Percentiles rank a stretch among this genome's conserved stretches.
These are phyloP conservation scores for Lachnellula arida DNA, from an alignment of 2,329 filamentous ascomycete species.

Conservation along the genomic window DNA sequence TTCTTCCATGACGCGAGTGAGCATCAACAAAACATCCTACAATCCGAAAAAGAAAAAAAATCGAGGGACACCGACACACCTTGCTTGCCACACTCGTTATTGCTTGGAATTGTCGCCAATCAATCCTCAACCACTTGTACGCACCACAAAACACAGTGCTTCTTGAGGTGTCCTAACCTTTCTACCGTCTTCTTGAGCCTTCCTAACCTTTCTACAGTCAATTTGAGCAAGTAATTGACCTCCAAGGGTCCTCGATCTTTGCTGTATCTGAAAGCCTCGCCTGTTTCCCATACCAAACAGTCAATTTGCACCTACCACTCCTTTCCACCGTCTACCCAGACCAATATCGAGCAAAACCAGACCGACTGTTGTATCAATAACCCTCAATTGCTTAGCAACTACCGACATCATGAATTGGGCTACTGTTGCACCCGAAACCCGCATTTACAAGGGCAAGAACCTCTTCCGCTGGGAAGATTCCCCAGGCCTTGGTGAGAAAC, in stretches of 20 bases:
- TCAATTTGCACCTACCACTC: background rate
- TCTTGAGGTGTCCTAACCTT: background rate
- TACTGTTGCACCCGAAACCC: constrained; percentile 22
- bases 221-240: background rate
- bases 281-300: too few species aligned
- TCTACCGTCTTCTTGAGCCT: background rate
- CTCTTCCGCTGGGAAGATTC: constrained; percentile 30
- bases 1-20: too few species aligned
- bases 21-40: too few species aligned
- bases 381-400: background rate
- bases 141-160: background rate
- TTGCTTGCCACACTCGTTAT: background rate
- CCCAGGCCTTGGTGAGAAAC: constrained; percentile 27
- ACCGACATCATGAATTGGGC: constrained; percentile 26
- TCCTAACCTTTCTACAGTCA: background rate
- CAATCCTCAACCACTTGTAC: too few species aligned
- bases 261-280: background rate
- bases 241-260: background rate
- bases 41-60: background rate
- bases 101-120: background rate
- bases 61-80: background rate
- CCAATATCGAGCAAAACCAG: too few species aligned
- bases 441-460: constrained; percentile 27
- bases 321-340: too few species aligned
- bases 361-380: background rate